Evolutionary conservation across 768 basidiomycete genomes (phyloP).

Genomic region (Hypholoma fasciculare): DNA sequence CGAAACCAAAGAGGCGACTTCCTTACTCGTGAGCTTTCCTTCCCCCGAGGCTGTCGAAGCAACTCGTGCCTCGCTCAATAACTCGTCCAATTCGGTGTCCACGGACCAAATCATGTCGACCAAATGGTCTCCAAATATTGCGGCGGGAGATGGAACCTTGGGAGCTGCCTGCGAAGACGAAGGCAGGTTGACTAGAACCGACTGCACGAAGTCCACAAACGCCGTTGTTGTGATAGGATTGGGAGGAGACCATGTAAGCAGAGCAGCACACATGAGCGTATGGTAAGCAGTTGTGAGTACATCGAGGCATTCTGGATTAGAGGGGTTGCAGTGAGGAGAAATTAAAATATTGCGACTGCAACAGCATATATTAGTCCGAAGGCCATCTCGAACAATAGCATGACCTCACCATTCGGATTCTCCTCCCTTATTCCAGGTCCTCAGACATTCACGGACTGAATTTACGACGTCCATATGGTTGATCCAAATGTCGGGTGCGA

Average conservation of each 20-base stretch:
- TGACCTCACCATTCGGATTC: conserved; percentile 58
- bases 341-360: conserved; percentile 14
- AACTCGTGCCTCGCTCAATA: conserved; percentile 53
- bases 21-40: conserved; percentile 23
- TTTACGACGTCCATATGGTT: conserved; percentile 59
- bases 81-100: conserved; percentile 76
- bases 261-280: conserved; percentile 59
- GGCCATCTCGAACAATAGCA: conserved; percentile 6
- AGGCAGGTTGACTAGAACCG: conserved; percentile 60
- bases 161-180: conserved; percentile 67
- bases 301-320: conserved; percentile 52
- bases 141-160: conserved; percentile 42
- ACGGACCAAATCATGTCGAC: conserved; percentile 84
- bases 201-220: conserved; percentile 66
- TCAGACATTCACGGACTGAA: conserved; percentile 48
- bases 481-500: not conserved
- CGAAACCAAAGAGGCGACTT: conserved; percentile 18
- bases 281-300: conserved; percentile 68
- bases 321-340: conserved; percentile 58
- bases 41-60: conserved; percentile 36
- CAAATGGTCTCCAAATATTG: conserved; percentile 64
- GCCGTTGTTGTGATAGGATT: conserved; percentile 45
- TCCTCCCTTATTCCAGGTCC: conserved; percentile 59
- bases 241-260: conserved; percentile 56
- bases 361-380: not conserved